Percentiles rank a stretch among this genome's conserved stretches.
These are phyloP conservation scores for Aspergillus sp. DNA, from an alignment of 2,329 filamentous ascomycete genomes.

Conservation along the genomic window DNA sequence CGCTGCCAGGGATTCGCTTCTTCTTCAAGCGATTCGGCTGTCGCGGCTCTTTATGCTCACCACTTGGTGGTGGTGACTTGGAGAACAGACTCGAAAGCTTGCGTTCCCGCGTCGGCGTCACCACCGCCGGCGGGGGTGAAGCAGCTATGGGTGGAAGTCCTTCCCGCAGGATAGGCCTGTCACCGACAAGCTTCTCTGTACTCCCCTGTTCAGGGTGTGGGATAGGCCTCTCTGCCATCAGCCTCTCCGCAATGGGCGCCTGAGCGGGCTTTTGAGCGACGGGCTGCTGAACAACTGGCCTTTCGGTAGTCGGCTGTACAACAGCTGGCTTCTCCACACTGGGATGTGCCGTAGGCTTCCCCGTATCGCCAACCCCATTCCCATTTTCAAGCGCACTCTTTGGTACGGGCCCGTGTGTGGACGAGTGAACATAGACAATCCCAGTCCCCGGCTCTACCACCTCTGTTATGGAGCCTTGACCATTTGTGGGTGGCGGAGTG, in stretches of 20 bases:
- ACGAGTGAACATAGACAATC: conserved; percentile 32
- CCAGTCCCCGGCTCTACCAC: conserved; percentile 21
- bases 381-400: conserved; percentile 21
- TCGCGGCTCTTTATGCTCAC: conserved; percentile 61
- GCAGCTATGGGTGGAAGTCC: conserved; percentile 49
- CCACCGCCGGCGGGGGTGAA: conserved; percentile 41
- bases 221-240: not conserved
- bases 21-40: conserved; percentile 91
- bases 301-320: not conserved
- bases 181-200: not conserved
- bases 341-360: not conserved
- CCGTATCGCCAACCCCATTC: conserved; percentile 1
- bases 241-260: not conserved
- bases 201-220: not conserved
- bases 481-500: not conserved
- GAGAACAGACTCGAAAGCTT: conserved; percentile 69
- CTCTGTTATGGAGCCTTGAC: not conserved
- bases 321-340: not conserved
- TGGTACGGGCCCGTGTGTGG: conserved; percentile 36
- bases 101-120: conserved; percentile 66
- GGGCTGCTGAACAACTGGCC: not conserved
- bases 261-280: conserved; percentile 1
- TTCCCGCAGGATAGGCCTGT: conserved; percentile 33
- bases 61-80: conserved; percentile 64
- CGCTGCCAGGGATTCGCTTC: conserved; percentile 72